Percentiles rank a stretch among this genome's conserved stretches.
Evolutionary conservation across 2,329 filamentous ascomycete genomes (phyloP).

Genomic region (Verticillium klebahnii): DNA sequence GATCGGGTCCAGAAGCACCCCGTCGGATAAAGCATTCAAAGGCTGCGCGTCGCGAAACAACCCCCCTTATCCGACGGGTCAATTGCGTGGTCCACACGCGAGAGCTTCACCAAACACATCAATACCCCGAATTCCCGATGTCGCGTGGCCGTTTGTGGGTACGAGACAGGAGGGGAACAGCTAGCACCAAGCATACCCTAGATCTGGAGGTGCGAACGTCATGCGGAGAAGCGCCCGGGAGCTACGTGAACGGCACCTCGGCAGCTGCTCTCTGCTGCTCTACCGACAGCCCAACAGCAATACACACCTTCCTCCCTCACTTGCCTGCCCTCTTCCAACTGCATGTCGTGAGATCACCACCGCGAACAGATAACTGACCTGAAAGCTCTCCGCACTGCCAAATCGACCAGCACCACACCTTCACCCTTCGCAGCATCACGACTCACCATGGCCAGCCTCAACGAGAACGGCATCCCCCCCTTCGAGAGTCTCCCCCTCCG

Average conservation of each 20-base stretch:
- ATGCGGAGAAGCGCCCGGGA: neutral
- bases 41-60: neutral
- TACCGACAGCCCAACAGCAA: neutral
- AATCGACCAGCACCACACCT: too few relatives aligned
- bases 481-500: conserved; percentile 44
- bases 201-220: neutral
- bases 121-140: neutral
- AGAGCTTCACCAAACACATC: neutral
- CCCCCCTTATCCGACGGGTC: neutral
- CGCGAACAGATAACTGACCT: neutral
- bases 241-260: neutral
- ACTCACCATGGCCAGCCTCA: conserved; percentile 15
- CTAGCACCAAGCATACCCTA: neutral
- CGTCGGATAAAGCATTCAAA: neutral
- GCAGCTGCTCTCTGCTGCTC: neutral
- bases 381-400: neutral
- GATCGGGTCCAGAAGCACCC: neutral
- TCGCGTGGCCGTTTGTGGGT: neutral
- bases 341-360: neutral
- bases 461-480: conserved; percentile 37
- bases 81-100: neutral
- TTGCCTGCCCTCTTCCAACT: neutral
- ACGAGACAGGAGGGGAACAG: neutral
- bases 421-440: neutral
- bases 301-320: neutral